Percentiles rank a stretch among this genome's conserved stretches.
Evolutionary conservation across 1,284 basidiomycete genomes (phyloP).

Genomic region (Amylostereum areolatum): DNA sequence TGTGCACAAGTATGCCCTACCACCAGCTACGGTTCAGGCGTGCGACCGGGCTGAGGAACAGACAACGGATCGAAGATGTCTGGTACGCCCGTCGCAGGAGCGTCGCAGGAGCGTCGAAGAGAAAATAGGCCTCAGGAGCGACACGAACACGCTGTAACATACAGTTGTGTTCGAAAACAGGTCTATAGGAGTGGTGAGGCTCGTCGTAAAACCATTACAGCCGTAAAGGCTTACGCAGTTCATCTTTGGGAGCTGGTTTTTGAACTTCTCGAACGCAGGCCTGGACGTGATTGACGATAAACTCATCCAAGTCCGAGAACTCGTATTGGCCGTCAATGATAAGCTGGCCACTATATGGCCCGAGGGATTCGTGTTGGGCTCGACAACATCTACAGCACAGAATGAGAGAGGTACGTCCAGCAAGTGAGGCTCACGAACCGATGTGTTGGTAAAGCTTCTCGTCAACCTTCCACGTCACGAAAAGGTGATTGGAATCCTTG

Average conservation of each 20-base stretch:
- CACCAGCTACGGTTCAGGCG: too few relatives aligned
- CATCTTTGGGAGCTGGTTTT: constrained; percentile 81
- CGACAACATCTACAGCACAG: constrained; percentile 71
- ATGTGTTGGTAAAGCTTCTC: constrained; percentile 97
- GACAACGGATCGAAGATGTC: constrained; percentile 88
- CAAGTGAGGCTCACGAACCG: constrained; percentile 38
- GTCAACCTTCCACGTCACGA: constrained; percentile 99
- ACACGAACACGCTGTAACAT: constrained; percentile 74
- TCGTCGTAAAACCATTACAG: constrained; percentile 2
- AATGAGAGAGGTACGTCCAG: constrained; percentile 3
- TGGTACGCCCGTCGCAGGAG: constrained; percentile 82
- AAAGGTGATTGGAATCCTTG: constrained; percentile 89
- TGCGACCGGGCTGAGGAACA: too few relatives aligned
- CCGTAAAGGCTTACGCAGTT: constrained; percentile 68
- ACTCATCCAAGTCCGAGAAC: constrained; percentile 94
- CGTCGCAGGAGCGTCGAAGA: constrained; percentile 83
- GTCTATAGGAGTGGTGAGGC: constrained; percentile 40
- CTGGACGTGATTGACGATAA: constrained; percentile 97
- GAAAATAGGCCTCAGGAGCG: constrained; percentile 84
- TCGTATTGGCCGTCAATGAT: constrained; percentile 79
- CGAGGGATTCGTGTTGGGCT: constrained; percentile 71
- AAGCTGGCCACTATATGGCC: constrained; percentile 70
- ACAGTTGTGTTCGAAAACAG: constrained; percentile 58
- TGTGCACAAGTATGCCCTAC: too few relatives aligned
- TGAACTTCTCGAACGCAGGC: constrained; percentile 93